Base-by-base conservation (phyloP, 1,139 yeast genomes). In the Kodamaea fungicola region DNA sequence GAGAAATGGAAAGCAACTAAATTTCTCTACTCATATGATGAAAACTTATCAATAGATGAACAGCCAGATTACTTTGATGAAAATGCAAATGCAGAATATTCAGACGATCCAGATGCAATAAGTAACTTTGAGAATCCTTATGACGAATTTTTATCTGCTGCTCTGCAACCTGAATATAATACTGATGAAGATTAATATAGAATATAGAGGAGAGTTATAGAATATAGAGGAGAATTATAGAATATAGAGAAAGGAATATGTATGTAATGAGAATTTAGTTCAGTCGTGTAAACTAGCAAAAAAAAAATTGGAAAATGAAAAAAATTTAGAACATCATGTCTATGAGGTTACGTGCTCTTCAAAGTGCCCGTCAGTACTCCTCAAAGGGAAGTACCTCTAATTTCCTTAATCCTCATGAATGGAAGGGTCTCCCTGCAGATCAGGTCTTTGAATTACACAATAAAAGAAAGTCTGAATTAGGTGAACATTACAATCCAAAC, bases 361-460 rank as follows among this genome's bases (percentile, higher is more conserved):
- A 28, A 13, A 24, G 26, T 10, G 22, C 32, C 19, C 35, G 44
- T 10, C 45, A 53, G 34, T 46, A 41, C 28, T 51, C 50, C 35
- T 49, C 55, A 33, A 50, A 44, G 46, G 29, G 37, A 29, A 37
- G 43, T 37, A 33, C 42, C 22, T 57, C 68, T 10, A 61, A 70
- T 34, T 69, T 61, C 45, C 67, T 71, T 44, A 70, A 77, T 43
- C 94, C 94, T 4, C 78, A 76, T 42, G 69, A 74, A 35, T 83
- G 94, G 94, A 64, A 71, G 40, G 84, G 83, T 0, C 64, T 82
- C 40, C 82, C 86, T 12, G 76, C 85, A 7, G 78, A 78, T 43
- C 69, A 74, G 47, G 76, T 83, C 37, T 69, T 82, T 44, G 75
- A 74, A 44, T 66, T 83, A 44, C 85, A 78, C 54, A 67, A 76